Percentiles rank a stretch among this genome's conserved stretches.
phyloP scores from a whole-genome alignment of 2,329 filamentous ascomycete species.

The Ceratocystis cubensis region DNA sequence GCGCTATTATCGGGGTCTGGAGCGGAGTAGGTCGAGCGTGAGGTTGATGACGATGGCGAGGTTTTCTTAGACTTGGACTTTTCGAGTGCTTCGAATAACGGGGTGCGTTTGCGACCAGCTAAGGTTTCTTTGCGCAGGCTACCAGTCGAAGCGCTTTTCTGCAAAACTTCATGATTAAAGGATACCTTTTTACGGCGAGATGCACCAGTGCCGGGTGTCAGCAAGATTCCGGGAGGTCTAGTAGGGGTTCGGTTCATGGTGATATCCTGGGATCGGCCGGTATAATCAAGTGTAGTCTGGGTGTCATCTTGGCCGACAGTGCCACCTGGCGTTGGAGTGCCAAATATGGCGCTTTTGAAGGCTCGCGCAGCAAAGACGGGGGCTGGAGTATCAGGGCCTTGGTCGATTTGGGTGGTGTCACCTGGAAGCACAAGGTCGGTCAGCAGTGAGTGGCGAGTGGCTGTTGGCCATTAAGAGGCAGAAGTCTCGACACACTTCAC shows the following conservation, averaged over 20 bases:
- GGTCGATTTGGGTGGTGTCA: conserved; percentile 39
- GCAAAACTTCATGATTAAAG: conserved; percentile 45
- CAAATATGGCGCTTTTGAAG: conserved; percentile 51
- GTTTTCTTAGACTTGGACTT: conserved; percentile 26
- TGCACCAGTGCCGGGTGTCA: conserved; percentile 51
- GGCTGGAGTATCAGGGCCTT: conserved; percentile 48
- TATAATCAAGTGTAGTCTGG: conserved; percentile 24
- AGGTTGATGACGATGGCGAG: conserved; percentile 11
- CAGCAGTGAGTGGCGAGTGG: neutral
- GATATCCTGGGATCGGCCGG: conserved; percentile 23
- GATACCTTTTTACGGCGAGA: conserved; percentile 52
- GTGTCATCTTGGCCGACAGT: conserved; percentile 27
- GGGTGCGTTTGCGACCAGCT: conserved; percentile 28
- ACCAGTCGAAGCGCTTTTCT: conserved; percentile 30
- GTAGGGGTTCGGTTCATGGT: conserved; percentile 33
- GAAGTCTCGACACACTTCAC: too few species aligned
- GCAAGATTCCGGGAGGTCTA: conserved; percentile 45
- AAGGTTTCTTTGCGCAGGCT: conserved; percentile 29
- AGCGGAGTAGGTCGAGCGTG: conserved; percentile 21
- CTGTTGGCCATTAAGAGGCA: neutral
- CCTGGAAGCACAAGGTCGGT: conserved; percentile 21
- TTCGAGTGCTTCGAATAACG: conserved; percentile 37
- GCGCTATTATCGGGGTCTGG: conserved; percentile 26
- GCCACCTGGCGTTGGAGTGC: conserved; percentile 36
- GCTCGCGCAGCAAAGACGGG: conserved; percentile 55